These are phyloP conservation scores for Candida berthetii DNA, from an alignment of 805 yeast species.

Conservation along the genomic window DNA sequence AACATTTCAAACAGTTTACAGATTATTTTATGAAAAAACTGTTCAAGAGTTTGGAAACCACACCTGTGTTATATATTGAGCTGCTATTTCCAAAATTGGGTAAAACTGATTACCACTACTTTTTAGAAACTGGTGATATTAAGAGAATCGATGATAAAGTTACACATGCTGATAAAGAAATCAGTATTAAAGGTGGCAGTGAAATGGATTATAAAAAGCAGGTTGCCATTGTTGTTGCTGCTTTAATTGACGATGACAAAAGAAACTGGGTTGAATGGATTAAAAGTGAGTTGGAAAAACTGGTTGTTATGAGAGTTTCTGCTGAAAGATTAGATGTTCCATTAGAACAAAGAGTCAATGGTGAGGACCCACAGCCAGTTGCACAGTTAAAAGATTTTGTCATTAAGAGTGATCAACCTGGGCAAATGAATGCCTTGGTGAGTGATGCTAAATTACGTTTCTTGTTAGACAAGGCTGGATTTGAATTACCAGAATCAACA, in stretches of 20 bases:
- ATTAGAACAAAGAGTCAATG: neutral
- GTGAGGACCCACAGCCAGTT: conserved; percentile 1
- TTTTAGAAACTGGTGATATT: conserved; percentile 53
- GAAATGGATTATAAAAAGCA: conserved; percentile 36
- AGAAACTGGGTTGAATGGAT: conserved; percentile 37
- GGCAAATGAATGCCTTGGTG: conserved; percentile 23
- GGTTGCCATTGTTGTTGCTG: conserved; percentile 43
- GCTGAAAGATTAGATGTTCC: conserved; percentile 8
- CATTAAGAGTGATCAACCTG: conserved; percentile 15
- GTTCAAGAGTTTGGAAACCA: conserved; percentile 36
- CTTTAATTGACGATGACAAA: conserved; percentile 39
- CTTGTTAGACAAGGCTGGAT: conserved; percentile 40
- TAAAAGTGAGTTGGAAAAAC: conserved; percentile 26
- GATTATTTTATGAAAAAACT: conserved; percentile 58
- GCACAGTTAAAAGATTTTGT: conserved; percentile 7
- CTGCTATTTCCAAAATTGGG: conserved; percentile 56
- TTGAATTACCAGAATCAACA: conserved; percentile 32
- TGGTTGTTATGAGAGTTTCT: conserved; percentile 20
- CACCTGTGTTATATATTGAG: conserved; percentile 56
- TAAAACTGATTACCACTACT: conserved; percentile 41
- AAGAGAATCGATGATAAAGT: conserved; percentile 8
- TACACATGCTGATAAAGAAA: conserved; percentile 6
- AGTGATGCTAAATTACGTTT: conserved; percentile 44
- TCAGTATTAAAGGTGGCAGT: conserved; percentile 21
- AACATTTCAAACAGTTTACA: conserved; percentile 60